A percentile compares a stretch with the other conserved stretches of the same genome.
Evolutionary conservation across 805 yeast genomes (phyloP).

Genomic region (Dipodascopsis uninucleata): DNA sequence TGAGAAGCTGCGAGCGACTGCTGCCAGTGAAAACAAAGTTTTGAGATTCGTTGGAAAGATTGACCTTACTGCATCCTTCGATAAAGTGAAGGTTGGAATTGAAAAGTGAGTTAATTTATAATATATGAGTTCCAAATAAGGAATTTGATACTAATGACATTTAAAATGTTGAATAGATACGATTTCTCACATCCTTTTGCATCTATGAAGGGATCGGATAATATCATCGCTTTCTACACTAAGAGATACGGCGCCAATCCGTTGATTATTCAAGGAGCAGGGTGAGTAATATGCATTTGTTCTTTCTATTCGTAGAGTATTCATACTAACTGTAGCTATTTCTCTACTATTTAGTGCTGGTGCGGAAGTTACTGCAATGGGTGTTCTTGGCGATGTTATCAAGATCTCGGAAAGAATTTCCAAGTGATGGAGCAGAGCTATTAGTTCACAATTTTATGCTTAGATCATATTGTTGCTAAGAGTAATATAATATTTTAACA

Average conservation of each 20-base stretch:
- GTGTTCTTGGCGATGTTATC: constrained; percentile 90
- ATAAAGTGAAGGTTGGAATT: constrained; percentile 72
- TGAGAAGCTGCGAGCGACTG: constrained; percentile 71
- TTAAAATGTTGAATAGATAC: constrained; percentile 45
- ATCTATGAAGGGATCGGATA: constrained; percentile 90
- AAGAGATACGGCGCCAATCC: constrained; percentile 86
- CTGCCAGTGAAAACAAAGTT: constrained; percentile 79
- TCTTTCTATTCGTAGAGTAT: not conserved
- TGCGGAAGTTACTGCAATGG: constrained; percentile 73
- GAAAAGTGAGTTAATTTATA: constrained; percentile 41
- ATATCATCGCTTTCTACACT: constrained; percentile 86
- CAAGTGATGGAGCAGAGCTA: too few relatives aligned
- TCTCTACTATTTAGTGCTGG: constrained; percentile 54
- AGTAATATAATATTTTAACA: too few relatives aligned
- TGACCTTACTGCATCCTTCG: constrained; percentile 50
- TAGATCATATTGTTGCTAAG: too few relatives aligned
- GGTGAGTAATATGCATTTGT: too few relatives aligned
- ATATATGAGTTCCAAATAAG: too few relatives aligned
- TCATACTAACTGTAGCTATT: constrained; percentile 38
- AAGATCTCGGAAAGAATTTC: constrained; percentile 81
- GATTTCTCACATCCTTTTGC: constrained; percentile 93
- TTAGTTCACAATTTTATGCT: too few relatives aligned
- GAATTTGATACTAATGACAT: too few relatives aligned
- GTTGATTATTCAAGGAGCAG: constrained; percentile 96
- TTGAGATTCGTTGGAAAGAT: constrained; percentile 91